Base-by-base conservation (phyloP, 2,329 filamentous ascomycete genomes). In the Lanzia echinophila region DNA sequence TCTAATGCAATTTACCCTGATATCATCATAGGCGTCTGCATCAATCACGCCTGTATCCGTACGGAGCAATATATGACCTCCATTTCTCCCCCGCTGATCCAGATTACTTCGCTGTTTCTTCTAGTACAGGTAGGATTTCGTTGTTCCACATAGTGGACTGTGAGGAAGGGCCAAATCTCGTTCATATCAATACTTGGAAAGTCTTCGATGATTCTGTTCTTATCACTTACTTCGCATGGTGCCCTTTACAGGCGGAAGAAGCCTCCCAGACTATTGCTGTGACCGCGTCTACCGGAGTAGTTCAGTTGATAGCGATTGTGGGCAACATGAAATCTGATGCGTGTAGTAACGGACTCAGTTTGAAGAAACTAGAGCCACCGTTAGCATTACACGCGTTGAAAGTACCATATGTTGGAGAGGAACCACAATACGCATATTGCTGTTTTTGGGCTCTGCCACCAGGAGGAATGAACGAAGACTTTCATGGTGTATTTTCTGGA, bases 41-140 rank as follows among this genome's bases (percentile, higher is more conserved):
- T 4, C 81, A 88, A 65, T 84, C 78, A 1, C 59, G 84, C 4
- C 64, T 73, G 5, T 82, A 87, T 20, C 79, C 83, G 3, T 89
- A 84, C 7, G 53, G 53, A 50, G 91, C 89, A 6, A 79, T 96
- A 28, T 78, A 96, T 50, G 91, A 96, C 67, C 74, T 96, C 31
- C 88, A 91, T 62, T 97, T 96, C 68, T 82, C 85, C 56, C 81
- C 79, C 1, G 65, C 71, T 49, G 59, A 64, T 2, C 71, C 70
- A 47, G 71, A 87, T 3, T 77, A 87, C 3, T 77, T 95, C 50
- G 90, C 83, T 10, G 82, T 86, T 3, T 88, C 89, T 8, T 88
- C 87, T 1, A 96, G 90, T 58, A 88, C 86, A 0, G 88, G 86
- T 0, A 77, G 78, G 0, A 71, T 95, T 12, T 78, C 78, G 1